Evolutionary conservation across 2,329 filamentous ascomycete genomes (phyloP).

Genomic region (Talaromyces sp.): DNA sequence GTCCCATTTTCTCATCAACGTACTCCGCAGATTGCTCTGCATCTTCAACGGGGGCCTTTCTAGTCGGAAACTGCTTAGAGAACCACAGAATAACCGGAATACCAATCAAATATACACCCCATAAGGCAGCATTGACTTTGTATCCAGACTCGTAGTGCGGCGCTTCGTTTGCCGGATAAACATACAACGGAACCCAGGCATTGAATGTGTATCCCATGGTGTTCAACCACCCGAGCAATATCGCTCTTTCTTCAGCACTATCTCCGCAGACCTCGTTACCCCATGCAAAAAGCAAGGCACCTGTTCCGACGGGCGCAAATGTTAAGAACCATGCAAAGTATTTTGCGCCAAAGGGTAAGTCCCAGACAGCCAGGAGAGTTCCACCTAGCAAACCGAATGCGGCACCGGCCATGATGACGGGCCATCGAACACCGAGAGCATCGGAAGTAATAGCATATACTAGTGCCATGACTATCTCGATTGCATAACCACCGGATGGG

Average conservation of each 20-base stretch:
- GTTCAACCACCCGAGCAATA: slow-evolving; percentile 19
- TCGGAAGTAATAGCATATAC: slow-evolving; percentile 18
- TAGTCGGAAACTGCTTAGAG: slow-evolving; percentile 14
- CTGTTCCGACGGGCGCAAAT: slow-evolving; percentile 18
- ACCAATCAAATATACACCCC: slow-evolving; percentile 20
- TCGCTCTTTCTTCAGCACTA: slow-evolving; percentile 19
- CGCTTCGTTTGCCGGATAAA: slow-evolving; percentile 17
- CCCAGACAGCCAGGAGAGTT: slow-evolving; percentile 17
- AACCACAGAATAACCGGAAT: slow-evolving; percentile 22
- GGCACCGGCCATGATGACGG: slow-evolving; percentile 19
- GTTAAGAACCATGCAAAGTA: slow-evolving; percentile 21
- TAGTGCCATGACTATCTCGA: slow-evolving; percentile 19
- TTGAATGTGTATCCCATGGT: slow-evolving; percentile 20
- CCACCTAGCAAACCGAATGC: slow-evolving; percentile 13
- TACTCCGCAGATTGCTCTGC: neutral
- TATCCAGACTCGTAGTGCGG: slow-evolving; percentile 20
- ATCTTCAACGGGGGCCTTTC: neutral
- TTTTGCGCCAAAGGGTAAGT: slow-evolving; percentile 19
- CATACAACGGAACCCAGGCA: slow-evolving; percentile 21
- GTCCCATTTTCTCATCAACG: slow-evolving; percentile 3
- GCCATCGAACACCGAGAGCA: slow-evolving; percentile 17
- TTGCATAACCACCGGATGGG: slow-evolving; percentile 17
- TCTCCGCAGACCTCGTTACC: slow-evolving; percentile 19
- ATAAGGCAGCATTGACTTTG: slow-evolving; percentile 21
- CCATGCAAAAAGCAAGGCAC: slow-evolving; percentile 20